These are phyloP conservation scores for Lophium mytilinum DNA, from an alignment of 495 filamentous ascomycete species.

Conservation along the genomic window DNA sequence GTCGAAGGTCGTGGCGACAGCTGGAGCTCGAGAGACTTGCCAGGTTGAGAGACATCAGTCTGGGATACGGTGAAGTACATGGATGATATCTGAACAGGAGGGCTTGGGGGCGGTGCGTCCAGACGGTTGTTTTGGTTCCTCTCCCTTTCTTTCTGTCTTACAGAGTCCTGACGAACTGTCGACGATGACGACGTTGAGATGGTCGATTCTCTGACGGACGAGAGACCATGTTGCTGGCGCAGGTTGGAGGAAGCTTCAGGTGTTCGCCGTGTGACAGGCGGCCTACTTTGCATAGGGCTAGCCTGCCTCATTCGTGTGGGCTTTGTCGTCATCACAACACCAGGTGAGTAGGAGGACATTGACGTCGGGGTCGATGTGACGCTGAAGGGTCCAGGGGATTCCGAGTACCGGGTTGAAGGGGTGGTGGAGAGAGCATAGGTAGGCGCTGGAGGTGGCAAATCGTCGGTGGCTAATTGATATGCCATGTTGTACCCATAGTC, in stretches of 20 bases:
- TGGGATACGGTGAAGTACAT: conserved; percentile 39
- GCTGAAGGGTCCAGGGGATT: conserved; percentile 86
- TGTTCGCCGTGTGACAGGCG: conserved; percentile 58
- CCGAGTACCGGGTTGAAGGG: conserved; percentile 89
- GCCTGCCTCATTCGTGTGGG: conserved; percentile 51
- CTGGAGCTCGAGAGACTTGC: neutral
- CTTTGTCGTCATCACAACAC: conserved; percentile 57
- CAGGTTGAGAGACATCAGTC: neutral
- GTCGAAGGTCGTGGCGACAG: neutral
- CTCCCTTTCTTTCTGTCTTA: conserved; percentile 37
- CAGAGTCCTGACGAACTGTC: conserved; percentile 35
- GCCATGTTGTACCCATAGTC: conserved; percentile 9
- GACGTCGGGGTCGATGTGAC: conserved; percentile 92
- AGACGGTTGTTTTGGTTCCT: conserved; percentile 39
- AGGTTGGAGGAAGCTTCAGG: conserved; percentile 44
- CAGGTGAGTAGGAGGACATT: conserved; percentile 89
- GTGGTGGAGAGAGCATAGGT: conserved; percentile 41
- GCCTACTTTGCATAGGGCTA: conserved; percentile 57
- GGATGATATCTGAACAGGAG: conserved; percentile 56
- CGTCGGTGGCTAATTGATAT: conserved; percentile 5
- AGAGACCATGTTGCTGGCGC: conserved; percentile 48
- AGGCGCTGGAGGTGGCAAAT: conserved; percentile 26
- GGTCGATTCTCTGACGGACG: conserved; percentile 53
- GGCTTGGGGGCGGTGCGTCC: conserved; percentile 48
- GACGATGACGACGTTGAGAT: conserved; percentile 37